Percentiles rank a stretch among this genome's conserved stretches.
Conservation (phyloP, 2,329 filamentous ascomycete species). For the Talaromyces rugulosus region DNA sequence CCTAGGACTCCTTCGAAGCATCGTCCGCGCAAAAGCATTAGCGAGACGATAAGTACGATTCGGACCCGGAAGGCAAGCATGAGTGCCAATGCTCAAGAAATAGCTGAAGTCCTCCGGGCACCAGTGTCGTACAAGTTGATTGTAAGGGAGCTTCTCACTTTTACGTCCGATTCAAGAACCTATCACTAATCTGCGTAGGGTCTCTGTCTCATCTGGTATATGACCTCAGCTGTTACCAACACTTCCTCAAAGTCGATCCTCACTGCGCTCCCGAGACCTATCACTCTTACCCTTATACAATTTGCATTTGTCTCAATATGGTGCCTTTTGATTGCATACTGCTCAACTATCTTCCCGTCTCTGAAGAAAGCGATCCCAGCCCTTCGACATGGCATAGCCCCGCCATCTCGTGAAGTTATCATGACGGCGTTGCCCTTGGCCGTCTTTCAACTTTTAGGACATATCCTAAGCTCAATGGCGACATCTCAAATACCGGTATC, state of each 20-base stretch:
- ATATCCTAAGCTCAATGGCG: slow-evolving; percentile 88
- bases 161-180: slow-evolving; percentile 1
- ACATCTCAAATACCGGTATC: slow-evolving; percentile 95
- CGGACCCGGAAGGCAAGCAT: slow-evolving; percentile 77
- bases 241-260: slow-evolving; percentile 97
- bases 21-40: slow-evolving; percentile 76
- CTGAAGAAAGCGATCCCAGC: slow-evolving; percentile 71
- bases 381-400: slow-evolving; percentile 76
- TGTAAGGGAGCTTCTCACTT: slow-evolving; percentile 50
- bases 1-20: slow-evolving; percentile 46
- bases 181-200: slow-evolving; percentile 50
- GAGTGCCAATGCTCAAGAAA: slow-evolving; percentile 87
- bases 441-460: slow-evolving; percentile 86
- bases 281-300: slow-evolving; percentile 87
- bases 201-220: slow-evolving; percentile 88
- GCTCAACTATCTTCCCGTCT: slow-evolving; percentile 67
- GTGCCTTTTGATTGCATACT: slow-evolving; percentile 74
- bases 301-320: slow-evolving; percentile 89
- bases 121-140: slow-evolving; percentile 84
- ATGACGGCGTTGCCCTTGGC: slow-evolving; percentile 85
- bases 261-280: slow-evolving; percentile 83
- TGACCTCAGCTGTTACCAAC: slow-evolving; percentile 91
- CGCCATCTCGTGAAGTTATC: slow-evolving; percentile 76
- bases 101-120: slow-evolving; percentile 84
- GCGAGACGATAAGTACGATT: slow-evolving; percentile 81